Evolutionary conservation across 306 rosid species (phyloP).

Genomic region (Medicago ruthenica): DNA sequence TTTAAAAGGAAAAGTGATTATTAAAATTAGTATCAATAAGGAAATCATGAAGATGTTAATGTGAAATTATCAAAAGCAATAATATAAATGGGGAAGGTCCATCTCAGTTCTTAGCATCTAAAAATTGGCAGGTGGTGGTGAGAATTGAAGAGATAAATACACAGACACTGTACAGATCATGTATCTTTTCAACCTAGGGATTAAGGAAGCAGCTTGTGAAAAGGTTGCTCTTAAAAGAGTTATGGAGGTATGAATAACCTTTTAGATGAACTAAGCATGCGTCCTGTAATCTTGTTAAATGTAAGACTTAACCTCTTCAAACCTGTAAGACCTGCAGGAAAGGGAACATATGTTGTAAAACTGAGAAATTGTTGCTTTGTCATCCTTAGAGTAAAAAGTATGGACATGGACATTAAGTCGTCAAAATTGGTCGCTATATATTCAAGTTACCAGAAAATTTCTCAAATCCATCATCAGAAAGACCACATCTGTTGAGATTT

Average conservation of each 20-base stretch:
- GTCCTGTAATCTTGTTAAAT: constrained; percentile 75
- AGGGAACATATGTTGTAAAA: constrained; percentile 28
- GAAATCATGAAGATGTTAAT: constrained; percentile 7
- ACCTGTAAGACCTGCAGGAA: constrained; percentile 70
- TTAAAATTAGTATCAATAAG: background rate
- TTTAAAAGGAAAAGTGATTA: background rate
- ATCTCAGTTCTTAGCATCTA: background rate
- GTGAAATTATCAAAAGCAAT: constrained; percentile 4
- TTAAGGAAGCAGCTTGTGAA: constrained; percentile 26
- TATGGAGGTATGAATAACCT: constrained; percentile 56
- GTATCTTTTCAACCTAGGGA: constrained; percentile 23
- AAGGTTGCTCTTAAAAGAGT: constrained; percentile 11
- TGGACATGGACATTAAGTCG: constrained; percentile 6
- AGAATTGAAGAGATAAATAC: constrained; percentile 20
- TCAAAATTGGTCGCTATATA: constrained; percentile 33
- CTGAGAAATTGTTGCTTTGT: constrained; percentile 13
- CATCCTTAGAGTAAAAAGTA: constrained; percentile 33
- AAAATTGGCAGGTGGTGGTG: background rate
- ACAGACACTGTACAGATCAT: constrained; percentile 21
- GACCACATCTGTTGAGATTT: constrained; percentile 83
- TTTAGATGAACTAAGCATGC: constrained; percentile 75
- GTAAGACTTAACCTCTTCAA: constrained; percentile 81
- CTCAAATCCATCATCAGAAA: constrained; percentile 75
- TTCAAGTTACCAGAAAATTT: constrained; percentile 70
- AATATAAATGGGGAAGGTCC: background rate